Evolutionary conservation across 2,329 filamentous ascomycete genomes (phyloP), one percentile per base, ranked within the genome.

Genomic region (Corynespora cassiicola): DNA sequence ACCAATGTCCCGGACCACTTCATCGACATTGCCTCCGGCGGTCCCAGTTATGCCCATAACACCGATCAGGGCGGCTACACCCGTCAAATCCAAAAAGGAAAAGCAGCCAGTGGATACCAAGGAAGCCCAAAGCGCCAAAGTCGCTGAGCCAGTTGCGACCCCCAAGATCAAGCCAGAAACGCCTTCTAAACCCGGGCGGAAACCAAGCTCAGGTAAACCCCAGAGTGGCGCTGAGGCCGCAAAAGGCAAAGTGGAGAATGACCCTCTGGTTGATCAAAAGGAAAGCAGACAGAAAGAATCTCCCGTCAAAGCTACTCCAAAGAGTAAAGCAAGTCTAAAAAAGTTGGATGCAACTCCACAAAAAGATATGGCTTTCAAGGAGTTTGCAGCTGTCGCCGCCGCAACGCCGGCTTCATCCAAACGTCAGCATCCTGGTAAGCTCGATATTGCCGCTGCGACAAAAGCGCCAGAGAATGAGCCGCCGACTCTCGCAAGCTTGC

Each of bases 341-440:
- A 61, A 56, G 24, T 21, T 15, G 7, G 36, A 42, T 6, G 31
- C 31, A 17, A 58, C 37, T 27, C 49, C 32, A 23, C 42, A 34
- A 57, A 66, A 47, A 31, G 25, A 45, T 25, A 5, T 16, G n/a
- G n/a, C n/a, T n/a, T n/a, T n/a, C 11, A 44, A 48, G 34, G 38
- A 48, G 7, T 27, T 18, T 14, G 25, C 29, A n/a, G 23, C 22
- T 22, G 11, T n/a, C n/a, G n/a, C 47, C 31, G 35, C 33, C 31
- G 33, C 40, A n/a, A 46, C 42, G 7, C 42, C 54, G 6, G 25
- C 30, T 9, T 47, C 46, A 3, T 44, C 47, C 2, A 71, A 69
- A 45, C 60, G 66, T 21, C 67, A 75, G 38, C 71, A 66, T 40
- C 74, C 72, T 22, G 71, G 73, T 11, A 76, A 75, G 44, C 63